Evolutionary conservation across 176 grass and related monocot genomes (phyloP), one percentile per base, ranked within the genome.

Genomic region (Saccharum officinarum): DNA sequence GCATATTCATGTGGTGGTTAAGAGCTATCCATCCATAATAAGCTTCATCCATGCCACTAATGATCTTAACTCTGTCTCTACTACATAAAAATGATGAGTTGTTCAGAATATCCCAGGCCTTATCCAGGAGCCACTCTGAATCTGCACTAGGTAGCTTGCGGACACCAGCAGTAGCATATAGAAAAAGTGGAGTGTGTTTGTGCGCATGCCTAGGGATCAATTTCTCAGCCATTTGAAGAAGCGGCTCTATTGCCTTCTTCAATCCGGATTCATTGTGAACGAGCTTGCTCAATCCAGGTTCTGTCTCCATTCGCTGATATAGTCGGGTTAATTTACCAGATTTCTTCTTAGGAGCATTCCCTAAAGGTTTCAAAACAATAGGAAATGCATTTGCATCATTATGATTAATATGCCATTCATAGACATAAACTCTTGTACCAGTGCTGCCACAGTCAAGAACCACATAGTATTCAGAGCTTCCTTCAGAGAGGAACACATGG

Each of bases 11-110:
- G 61, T 92, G 81, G 79, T 96, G 92, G 80, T 98, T 98, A 80
- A 98, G 85, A 75, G 93, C 97, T 79, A 98, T 92, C 97, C 97
- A 98, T 71, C 97, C 97, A 94, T 92, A 98, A 92, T 98, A 98
- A 71, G 97, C 97, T 90, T 98, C 97, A 22, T 98, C 97, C 91
- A 96, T 98, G 26, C 97, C 97, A 80, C 47, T 95, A 71, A 98
- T 98, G 41, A 91, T 94, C 86, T 98, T 98, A 52, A 98, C 86
- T 85, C 86, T 86, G 55, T 98, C 93, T 92, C 93, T 90, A 17
- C 73, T 94, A 86, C 93, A 98, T 61, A 88, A 87, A 92, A 98
- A 98, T 67, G 97, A 98, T 11, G 97, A 98, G 86, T 96, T 98
- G 66, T 94, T 94, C 84, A 98, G 86, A 89, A 98, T 91, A 75